Conservation (phyloP, 176 grass and related monocot genomes). For the Rhynchospora pubera region DNA sequence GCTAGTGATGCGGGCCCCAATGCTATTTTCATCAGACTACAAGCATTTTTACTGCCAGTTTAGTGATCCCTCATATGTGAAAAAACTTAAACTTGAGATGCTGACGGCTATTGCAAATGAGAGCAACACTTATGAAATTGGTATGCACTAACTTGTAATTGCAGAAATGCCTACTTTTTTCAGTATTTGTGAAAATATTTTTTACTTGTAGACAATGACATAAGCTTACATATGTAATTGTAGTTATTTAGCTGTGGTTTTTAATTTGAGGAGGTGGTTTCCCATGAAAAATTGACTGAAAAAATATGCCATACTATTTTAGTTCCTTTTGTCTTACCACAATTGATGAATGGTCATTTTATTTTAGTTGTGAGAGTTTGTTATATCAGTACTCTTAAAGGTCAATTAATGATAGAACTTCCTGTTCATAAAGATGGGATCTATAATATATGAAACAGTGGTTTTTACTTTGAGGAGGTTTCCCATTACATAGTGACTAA, state of each 20-base stretch:
- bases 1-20: conserved; percentile 92
- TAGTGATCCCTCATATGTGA: conserved; percentile 96
- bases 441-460: neutral
- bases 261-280: neutral
- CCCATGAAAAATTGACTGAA: neutral
- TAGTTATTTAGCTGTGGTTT: neutral
- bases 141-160: conserved; percentile 32
- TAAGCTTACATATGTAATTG: neutral
- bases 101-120: conserved; percentile 99
- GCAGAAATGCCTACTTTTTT: neutral
- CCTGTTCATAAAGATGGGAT: neutral
- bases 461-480: too few relatives aligned
- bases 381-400: neutral
- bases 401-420: neutral
- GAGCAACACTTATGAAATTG: conserved; percentile 98
- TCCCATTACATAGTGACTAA: too few relatives aligned
- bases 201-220: neutral
- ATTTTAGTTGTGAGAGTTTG: neutral
- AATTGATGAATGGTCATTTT: neutral
- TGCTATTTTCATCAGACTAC: conserved; percentile 96
- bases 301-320: neutral
- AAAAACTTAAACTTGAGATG: conserved; percentile 99
- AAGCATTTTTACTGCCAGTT: conserved; percentile 99
- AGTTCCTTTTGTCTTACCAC: neutral
- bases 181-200: neutral